Evolutionary conservation across 768 basidiomycete genomes (phyloP).

Genomic region (Suillus discolor): DNA sequence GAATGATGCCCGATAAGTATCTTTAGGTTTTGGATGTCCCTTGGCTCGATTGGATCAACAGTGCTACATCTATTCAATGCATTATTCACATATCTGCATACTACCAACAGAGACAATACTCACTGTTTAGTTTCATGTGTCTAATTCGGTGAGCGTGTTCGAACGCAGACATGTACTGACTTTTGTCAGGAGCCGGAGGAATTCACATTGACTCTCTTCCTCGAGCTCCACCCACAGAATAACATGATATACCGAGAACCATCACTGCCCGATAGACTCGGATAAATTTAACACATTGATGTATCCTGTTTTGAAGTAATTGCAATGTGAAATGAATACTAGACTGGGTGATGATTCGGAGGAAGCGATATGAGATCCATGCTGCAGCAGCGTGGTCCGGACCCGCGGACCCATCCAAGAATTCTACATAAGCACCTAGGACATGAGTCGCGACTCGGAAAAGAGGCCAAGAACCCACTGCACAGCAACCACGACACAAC

Average conservation of each 20-base stretch:
- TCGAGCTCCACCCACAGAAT: not conserved
- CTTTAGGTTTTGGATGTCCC: no score
- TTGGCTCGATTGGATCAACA: no score
- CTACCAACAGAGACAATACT: no score
- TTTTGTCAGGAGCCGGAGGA: not conserved
- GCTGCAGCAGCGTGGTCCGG: not conserved
- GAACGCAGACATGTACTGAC: not conserved
- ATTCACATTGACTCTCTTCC: not conserved
- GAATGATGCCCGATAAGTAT: no score
- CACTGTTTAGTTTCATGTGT: no score
- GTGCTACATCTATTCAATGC: no score
- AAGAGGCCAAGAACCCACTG: not conserved
- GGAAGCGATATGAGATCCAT: not conserved
- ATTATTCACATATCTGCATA: no score
- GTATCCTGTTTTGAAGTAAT: not conserved
- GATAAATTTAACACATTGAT: not conserved
- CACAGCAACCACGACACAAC: not conserved
- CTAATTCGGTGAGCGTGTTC: not conserved
- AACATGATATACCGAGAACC: not conserved
- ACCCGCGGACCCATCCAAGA: not conserved
- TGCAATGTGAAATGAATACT: not conserved
- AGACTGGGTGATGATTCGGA: not conserved
- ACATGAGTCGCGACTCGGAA: not conserved
- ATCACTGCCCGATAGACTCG: not conserved
- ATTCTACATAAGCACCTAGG: not conserved